phyloP scores from a whole-genome alignment of 305 asterid genomes.

The Andrographis paniculata region DNA sequence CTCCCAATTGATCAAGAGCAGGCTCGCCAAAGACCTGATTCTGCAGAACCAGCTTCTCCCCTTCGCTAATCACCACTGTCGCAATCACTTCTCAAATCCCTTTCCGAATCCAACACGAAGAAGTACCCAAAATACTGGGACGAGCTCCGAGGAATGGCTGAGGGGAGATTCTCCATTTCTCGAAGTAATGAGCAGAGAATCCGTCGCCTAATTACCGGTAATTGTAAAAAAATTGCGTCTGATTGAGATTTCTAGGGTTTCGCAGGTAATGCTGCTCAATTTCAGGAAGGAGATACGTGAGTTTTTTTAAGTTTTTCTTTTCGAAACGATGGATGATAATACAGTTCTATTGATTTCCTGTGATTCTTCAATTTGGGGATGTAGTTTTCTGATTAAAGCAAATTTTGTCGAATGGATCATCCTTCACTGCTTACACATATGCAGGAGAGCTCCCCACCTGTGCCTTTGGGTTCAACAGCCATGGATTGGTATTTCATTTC shows the following conservation, averaged over 20 bases:
- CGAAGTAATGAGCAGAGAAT: conserved; percentile 32
- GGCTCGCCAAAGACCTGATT: conserved; percentile 57
- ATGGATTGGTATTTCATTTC: conserved; percentile 46
- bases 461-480: conserved; percentile 62
- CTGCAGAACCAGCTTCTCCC: conserved; percentile 72
- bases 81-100: conserved; percentile 40
- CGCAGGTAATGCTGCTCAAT: conserved; percentile 71
- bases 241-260: conserved; percentile 1
- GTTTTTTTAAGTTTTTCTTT: neutral
- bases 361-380: conserved; percentile 5
- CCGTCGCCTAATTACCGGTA: neutral
- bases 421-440: conserved; percentile 69
- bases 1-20: conserved; percentile 42
- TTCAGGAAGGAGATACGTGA: conserved; percentile 66
- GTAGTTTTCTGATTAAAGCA: conserved; percentile 69
- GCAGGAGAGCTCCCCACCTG: conserved; percentile 89
- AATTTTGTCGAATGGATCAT: conserved; percentile 32
- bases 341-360: neutral
- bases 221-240: neutral
- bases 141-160: conserved; percentile 68
- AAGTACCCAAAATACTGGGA: conserved; percentile 66
- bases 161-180: conserved; percentile 63
- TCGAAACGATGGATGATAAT: neutral
- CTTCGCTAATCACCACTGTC: conserved; percentile 43
- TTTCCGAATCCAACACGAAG: conserved; percentile 32